A percentile compares a stretch with the other conserved stretches of the same genome.
phyloP scores from a whole-genome alignment of 768 basidiomycete genomes.

The Holtermannia corniformis region DNA sequence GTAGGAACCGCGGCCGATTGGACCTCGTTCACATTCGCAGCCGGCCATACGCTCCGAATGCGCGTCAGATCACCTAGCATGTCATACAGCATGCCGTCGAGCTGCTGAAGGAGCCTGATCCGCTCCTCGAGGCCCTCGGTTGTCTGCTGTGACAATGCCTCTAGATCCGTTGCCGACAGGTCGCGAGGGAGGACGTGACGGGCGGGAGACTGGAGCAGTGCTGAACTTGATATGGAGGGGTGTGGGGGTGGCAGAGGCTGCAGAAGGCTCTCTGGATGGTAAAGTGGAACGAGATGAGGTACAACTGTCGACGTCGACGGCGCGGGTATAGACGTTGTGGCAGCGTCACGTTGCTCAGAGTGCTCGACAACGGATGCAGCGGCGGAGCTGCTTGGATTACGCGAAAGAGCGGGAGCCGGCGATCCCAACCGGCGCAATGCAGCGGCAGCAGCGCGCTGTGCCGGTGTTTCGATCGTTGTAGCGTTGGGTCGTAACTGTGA shows the following conservation, averaged over 20 bases:
- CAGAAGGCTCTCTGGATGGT: conserved; percentile 1
- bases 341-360: not conserved
- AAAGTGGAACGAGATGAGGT: not conserved
- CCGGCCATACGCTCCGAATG: conserved; percentile 50
- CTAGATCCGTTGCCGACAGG: conserved; percentile 53
- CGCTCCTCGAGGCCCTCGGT: conserved; percentile 78
- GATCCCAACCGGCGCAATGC: conserved; percentile 50
- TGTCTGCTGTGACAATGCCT: conserved; percentile 44
- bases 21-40: not conserved
- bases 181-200: conserved; percentile 54
- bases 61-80: conserved; percentile 71
- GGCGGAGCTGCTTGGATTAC: not conserved
- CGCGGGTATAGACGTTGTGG: not conserved
- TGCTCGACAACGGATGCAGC: not conserved
- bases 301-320: not conserved
- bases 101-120: conserved; percentile 64
- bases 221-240: conserved; percentile 3
- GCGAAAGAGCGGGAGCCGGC: not conserved
- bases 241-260: conserved; percentile 6
- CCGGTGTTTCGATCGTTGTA: conserved; percentile 22
- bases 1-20: not conserved
- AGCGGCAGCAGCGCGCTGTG: conserved; percentile 58
- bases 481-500: not conserved
- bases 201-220: conserved; percentile 40
- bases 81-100: conserved; percentile 61